Evolutionary conservation across 305 asterid genomes (phyloP), one percentile per base, ranked within the genome.

Genomic region (Fraxinus floribunda): DNA sequence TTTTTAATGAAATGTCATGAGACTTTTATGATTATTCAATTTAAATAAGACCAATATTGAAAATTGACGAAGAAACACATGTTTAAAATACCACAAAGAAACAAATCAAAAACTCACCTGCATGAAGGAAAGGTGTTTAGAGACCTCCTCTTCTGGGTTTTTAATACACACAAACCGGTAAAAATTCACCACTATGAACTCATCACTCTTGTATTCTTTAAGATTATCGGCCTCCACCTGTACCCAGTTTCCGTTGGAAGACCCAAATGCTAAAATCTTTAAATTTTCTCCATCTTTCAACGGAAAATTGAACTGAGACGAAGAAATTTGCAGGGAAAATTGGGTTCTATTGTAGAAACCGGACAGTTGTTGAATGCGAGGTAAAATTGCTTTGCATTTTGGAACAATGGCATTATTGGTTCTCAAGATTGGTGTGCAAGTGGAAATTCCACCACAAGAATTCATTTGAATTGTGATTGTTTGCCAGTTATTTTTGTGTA

Each of bases 141-240:
- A 85, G 75, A 93, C 87, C 84, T 90, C 94, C 66, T 85, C 90
- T 84, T 88, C 86, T 22, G 99, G 98, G 88, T 94, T 90, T 57
- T 90, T 16, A 68, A 96, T 82, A 75, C 77, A 87, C 81, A 91
- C 97, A 84, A 96, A 91, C 22, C 88, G 86, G 88, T 94, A 96
- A 85, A 94, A 95, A 86, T 94, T 96, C 13, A 96, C 98, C 81
- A 95, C 99, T 30, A 94, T 77, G 86, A 92, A 92, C 82, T 89
- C 94, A 82, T 87, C 89, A 74, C 83, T 90, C 44, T 78, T 38
- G 84, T 80, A 86, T 38, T 86, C 90, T 57, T 49, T 73, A 4
- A 68, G 66, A 82, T 86, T 74, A 55, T 83, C 88, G 68, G 88
- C 84, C 81, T 85, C 87, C 75, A 82, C 80, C 5, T 85, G 87